A percentile compares a stretch with the other conserved stretches of the same genome.
Evolutionary conservation across 192 early-diverging fungal genomes (phyloP).

Genomic region (Coemansia sp.): DNA sequence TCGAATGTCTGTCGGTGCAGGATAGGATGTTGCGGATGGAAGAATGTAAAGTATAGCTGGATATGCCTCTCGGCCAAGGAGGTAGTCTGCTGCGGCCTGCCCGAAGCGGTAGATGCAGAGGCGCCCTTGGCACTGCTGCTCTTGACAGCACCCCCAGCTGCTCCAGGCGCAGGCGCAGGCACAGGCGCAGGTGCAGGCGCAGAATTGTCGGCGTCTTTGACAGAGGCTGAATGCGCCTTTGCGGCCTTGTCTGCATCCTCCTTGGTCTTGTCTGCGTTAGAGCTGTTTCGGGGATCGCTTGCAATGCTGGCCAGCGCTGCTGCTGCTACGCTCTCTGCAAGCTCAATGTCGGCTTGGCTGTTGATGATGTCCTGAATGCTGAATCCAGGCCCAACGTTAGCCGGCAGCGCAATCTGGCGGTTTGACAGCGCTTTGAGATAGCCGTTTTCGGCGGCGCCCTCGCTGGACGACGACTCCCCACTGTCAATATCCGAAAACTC

Average conservation of each 20-base stretch:
- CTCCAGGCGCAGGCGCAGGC: too few species aligned
- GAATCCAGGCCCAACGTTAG: slow-evolving; percentile 11
- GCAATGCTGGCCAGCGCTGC: slow-evolving; percentile 15
- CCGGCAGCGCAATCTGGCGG: slow-evolving; percentile 48
- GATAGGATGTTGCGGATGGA: slow-evolving; percentile 49
- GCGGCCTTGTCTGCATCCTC: too few species aligned
- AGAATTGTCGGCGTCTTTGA: too few species aligned
- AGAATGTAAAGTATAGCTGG: slow-evolving; percentile 38
- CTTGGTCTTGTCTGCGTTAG: too few species aligned
- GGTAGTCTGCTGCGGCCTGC: too few species aligned
- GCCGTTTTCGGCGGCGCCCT: slow-evolving; percentile 7
- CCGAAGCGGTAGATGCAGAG: too few species aligned
- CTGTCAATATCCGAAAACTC: slow-evolving; percentile 20
- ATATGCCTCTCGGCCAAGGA: slow-evolving; percentile 22
- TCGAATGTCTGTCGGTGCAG: slow-evolving; percentile 49
- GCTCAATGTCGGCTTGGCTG: slow-evolving; percentile 6
- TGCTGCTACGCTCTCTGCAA: slow-evolving; percentile 12
- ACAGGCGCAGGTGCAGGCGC: too few species aligned
- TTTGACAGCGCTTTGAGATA: slow-evolving; percentile 38
- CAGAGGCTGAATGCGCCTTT: too few species aligned
- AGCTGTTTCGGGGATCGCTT: slow-evolving; percentile 1
- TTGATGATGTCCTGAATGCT: slow-evolving; percentile 17
- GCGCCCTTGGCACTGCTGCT: neutral
- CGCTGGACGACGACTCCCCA: slow-evolving; percentile 11
- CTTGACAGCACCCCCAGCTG: neutral